Evolutionary conservation across 1,139 yeast genomes (phyloP).

Genomic region (Sugiyamaella japonica): DNA sequence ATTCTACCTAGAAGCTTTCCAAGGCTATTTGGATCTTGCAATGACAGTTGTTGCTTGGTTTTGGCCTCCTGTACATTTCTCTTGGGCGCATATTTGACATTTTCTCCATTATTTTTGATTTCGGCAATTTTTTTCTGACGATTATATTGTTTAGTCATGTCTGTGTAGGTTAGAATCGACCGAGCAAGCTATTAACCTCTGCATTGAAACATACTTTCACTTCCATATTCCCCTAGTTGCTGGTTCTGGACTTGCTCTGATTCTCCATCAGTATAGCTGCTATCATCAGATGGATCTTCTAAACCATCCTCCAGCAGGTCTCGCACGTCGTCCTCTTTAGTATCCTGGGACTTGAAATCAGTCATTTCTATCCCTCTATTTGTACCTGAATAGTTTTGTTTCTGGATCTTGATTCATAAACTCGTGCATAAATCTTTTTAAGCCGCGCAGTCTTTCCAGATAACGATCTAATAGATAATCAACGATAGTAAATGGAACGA

Average conservation of each 20-base stretch:
- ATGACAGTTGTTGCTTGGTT: slow-evolving; percentile 16
- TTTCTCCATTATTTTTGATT: slow-evolving; percentile 15
- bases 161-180: slow-evolving; percentile 6
- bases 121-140: slow-evolving; percentile 24
- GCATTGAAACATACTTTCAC: slow-evolving; percentile 6
- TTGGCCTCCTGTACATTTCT: slow-evolving; percentile 25
- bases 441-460: not conserved
- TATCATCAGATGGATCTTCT: not conserved
- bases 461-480: not conserved
- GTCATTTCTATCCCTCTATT: not conserved
- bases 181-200: no score
- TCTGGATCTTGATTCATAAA: not conserved
- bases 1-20: slow-evolving; percentile 25
- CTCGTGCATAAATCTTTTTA: slow-evolving; percentile 11
- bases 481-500: no score
- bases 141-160: slow-evolving; percentile 31
- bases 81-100: slow-evolving; percentile 20
- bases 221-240: slow-evolving; percentile 10
- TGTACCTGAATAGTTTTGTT: not conserved
- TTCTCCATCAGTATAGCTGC: not conserved
- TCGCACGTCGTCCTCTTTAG: not conserved
- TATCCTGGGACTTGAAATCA: no score
- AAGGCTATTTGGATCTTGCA: slow-evolving; percentile 23
- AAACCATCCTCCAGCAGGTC: not conserved
- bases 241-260: not conserved